Percentiles rank a stretch among this genome's conserved stretches.
Evolutionary conservation across 148 eudicot genomes (phyloP).

Genomic region (Dianthus caryophyllus): DNA sequence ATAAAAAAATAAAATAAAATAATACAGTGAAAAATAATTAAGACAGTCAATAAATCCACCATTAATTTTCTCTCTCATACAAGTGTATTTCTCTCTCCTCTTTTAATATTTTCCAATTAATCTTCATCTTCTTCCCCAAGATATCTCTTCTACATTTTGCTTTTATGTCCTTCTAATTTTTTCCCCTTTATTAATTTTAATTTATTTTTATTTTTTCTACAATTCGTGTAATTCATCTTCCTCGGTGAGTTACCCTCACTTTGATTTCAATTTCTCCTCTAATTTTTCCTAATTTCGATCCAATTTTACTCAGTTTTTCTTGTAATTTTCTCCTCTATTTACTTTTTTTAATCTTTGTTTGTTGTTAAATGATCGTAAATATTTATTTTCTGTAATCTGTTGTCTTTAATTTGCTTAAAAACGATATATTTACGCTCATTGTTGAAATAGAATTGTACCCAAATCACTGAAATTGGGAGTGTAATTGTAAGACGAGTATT

Average conservation of each 20-base stretch:
- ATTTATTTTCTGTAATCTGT: neutral
- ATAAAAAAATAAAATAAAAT: no score
- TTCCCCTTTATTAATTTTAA: no score
- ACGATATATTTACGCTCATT: no score
- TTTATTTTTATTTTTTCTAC: constrained; percentile 5
- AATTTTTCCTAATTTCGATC: neutral
- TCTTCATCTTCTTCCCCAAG: constrained; percentile 9
- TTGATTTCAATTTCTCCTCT: neutral
- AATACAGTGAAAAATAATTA: no score
- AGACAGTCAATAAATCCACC: no score
- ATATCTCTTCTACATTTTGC: constrained; percentile 18
- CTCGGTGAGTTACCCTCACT: constrained; percentile 14
- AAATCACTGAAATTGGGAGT: no score
- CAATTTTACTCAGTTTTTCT: neutral
- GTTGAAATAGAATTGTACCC: no score
- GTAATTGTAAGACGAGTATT: no score
- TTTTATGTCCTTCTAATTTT: no score
- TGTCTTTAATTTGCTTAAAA: no score
- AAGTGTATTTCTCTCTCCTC: constrained; percentile 13
- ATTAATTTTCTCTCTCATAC: no score
- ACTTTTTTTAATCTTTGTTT: neutral
- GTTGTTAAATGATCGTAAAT: no score
- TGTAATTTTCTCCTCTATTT: neutral
- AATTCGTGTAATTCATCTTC: constrained; percentile 3
- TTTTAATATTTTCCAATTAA: neutral